Evolutionary conservation across 2,329 filamentous ascomycete genomes (phyloP).

Genomic region (Calonectria hawksworthii): DNA sequence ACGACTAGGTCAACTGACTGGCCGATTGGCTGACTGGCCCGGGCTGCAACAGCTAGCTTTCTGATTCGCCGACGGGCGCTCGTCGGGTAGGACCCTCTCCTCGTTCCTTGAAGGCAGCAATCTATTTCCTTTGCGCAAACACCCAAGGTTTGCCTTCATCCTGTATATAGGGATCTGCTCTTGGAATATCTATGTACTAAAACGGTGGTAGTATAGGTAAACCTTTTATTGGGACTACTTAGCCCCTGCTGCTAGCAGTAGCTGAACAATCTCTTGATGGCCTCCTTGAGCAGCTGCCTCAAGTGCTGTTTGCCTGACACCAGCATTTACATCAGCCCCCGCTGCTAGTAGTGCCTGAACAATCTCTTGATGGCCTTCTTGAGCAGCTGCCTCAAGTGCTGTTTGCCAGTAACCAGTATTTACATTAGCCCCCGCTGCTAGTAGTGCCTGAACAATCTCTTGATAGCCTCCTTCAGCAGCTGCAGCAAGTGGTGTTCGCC

Average conservation of each 20-base stretch:
- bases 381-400: not conserved
- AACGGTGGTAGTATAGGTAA: no score
- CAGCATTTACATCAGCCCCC: not conserved
- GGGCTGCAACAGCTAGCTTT: no score
- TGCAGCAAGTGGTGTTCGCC: no score
- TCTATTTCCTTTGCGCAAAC: no score
- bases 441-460: not conserved
- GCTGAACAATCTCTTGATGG: conserved; percentile 13
- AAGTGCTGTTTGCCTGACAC: not conserved
- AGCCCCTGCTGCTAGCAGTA: not conserved
- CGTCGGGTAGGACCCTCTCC: no score
- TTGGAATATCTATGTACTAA: no score
- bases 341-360: not conserved
- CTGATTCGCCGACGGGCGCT: no score
- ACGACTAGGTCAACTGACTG: no score
- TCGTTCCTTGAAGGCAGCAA: no score
- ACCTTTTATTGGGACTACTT: not conserved
- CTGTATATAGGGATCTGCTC: no score
- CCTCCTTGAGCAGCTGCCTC: not conserved
- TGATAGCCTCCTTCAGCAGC: not conserved
- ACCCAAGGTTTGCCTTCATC: no score
- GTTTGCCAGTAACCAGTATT: not conserved
- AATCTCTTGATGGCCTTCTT: not conserved
- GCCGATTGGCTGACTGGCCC: no score
- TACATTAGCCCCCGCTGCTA: not conserved